These are phyloP conservation scores for Fagopyrum esculentum DNA, from an alignment of 148 eudicot species.

Conservation along the genomic window DNA sequence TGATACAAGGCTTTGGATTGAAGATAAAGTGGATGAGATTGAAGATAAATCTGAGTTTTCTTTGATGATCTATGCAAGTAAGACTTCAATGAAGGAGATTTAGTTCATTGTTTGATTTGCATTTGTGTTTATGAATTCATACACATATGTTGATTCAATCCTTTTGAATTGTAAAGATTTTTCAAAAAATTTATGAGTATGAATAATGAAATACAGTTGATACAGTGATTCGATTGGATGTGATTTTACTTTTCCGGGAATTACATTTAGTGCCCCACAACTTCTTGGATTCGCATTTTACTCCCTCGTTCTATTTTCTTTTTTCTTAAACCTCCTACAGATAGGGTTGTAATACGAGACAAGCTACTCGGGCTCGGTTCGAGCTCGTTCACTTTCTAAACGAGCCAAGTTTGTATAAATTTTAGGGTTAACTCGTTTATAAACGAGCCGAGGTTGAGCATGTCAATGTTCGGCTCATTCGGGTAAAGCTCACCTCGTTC, in stretches of 20 bases:
- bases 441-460: too few species aligned
- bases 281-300: background rate
- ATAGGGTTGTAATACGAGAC: too few species aligned
- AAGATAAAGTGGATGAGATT: background rate
- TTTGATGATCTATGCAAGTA: background rate
- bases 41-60: background rate
- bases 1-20: slow-evolving; percentile 2
- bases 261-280: background rate
- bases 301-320: background rate
- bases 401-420: too few species aligned
- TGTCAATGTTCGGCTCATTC: too few species aligned
- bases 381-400: too few species aligned
- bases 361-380: too few species aligned
- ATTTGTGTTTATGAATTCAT: background rate
- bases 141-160: background rate
- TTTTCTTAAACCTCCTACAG: background rate
- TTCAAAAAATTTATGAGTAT: background rate
- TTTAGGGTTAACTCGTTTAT: too few species aligned
- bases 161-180: background rate
- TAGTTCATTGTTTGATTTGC: background rate
- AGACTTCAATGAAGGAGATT: background rate
- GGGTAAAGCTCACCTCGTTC: too few species aligned
- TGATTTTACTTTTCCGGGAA: background rate
- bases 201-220: slow-evolving; percentile 4
- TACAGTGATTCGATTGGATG: background rate